phyloP scores from a whole-genome alignment of 495 filamentous ascomycete genomes.

The Podospora tetraspora region DNA sequence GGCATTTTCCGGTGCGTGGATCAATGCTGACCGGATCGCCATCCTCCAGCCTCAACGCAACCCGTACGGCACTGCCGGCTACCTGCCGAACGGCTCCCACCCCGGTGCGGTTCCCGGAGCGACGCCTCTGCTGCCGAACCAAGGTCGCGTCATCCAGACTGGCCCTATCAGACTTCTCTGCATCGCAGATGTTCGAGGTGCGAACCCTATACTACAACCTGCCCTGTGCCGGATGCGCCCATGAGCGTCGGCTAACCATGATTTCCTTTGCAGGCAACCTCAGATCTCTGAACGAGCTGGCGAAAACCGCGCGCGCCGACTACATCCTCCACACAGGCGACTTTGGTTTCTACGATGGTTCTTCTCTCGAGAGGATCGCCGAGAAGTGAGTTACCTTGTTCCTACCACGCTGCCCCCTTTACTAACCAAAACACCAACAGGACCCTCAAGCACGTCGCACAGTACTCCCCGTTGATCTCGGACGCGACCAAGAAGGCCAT shows the following conservation, averaged over 20 bases:
- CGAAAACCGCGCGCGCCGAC: slow-evolving; percentile 85
- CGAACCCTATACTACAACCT: not conserved
- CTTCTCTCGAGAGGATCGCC: slow-evolving; percentile 91
- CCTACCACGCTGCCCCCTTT: not conserved
- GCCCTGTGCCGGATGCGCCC: not conserved
- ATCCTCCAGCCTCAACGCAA: slow-evolving; percentile 36
- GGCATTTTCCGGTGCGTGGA: not conserved
- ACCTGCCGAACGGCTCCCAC: slow-evolving; percentile 52
- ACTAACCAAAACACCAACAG: slow-evolving; percentile 40
- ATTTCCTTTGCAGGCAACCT: slow-evolving; percentile 65
- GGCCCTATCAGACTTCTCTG: slow-evolving; percentile 83
- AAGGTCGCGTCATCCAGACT: slow-evolving; percentile 70
- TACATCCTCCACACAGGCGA: slow-evolving; percentile 98
- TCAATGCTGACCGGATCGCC: slow-evolving; percentile 23
- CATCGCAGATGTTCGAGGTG: slow-evolving; percentile 97
- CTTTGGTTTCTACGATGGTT: slow-evolving; percentile 98
- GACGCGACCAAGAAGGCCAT: slow-evolving; percentile 86
- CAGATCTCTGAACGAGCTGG: slow-evolving; percentile 91
- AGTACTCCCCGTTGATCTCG: slow-evolving; percentile 91
- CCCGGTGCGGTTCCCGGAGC: slow-evolving; percentile 46
- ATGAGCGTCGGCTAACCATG: not conserved
- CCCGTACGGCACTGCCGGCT: slow-evolving; percentile 42
- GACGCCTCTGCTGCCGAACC: slow-evolving; percentile 51
- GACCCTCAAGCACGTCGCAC: slow-evolving; percentile 95
- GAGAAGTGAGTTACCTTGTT: slow-evolving; percentile 72